Percentiles rank a stretch among this genome's conserved stretches.
phyloP scores from a whole-genome alignment of 805 yeast species.

The Wickerhamomyces bovis region DNA sequence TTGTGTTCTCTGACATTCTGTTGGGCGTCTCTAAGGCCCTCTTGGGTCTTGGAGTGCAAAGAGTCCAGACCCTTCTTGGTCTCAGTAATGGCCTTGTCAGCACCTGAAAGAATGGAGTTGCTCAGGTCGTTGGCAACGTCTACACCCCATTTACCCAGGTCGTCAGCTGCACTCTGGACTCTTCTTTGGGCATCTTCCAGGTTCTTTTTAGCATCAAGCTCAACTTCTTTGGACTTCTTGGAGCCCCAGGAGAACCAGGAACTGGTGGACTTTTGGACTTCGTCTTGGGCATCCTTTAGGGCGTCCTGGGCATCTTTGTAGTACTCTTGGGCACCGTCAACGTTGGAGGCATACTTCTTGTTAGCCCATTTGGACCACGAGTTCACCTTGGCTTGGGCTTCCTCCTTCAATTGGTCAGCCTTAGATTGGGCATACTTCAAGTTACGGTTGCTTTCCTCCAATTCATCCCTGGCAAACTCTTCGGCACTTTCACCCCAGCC shows the following conservation, averaged over 20 bases:
- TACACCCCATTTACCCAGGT: conserved; percentile 24
- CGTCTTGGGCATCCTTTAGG: conserved; percentile 29
- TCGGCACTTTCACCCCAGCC: conserved; percentile 45
- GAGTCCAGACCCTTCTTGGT: conserved; percentile 22
- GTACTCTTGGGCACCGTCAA: conserved; percentile 23
- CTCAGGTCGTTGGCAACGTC: conserved; percentile 16
- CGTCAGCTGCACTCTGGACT: conserved; percentile 12
- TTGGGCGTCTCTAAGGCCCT: conserved; percentile 18
- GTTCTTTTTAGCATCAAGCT: conserved; percentile 25
- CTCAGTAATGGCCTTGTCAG: conserved; percentile 24
- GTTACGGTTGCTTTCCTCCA: conserved; percentile 16
- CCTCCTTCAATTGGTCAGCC: conserved; percentile 4
- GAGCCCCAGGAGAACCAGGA: conserved; percentile 36
- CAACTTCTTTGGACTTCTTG: conserved; percentile 30
- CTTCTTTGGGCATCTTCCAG: conserved; percentile 24
- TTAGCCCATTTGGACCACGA: conserved; percentile 21
- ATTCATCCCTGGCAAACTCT: conserved; percentile 37
- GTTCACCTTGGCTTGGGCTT: conserved; percentile 4
- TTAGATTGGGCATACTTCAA: conserved; percentile 3
- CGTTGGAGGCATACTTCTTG: conserved; percentile 19
- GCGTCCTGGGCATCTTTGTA: conserved; percentile 28
- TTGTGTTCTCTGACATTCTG: conserved; percentile 21
- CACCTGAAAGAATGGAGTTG: conserved; percentile 26
- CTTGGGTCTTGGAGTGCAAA: conserved; percentile 19
- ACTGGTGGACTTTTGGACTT: conserved; percentile 26